Evolutionary conservation across 768 basidiomycete species (phyloP).

Genomic region (Lactifluus hygrophoroides): DNA sequence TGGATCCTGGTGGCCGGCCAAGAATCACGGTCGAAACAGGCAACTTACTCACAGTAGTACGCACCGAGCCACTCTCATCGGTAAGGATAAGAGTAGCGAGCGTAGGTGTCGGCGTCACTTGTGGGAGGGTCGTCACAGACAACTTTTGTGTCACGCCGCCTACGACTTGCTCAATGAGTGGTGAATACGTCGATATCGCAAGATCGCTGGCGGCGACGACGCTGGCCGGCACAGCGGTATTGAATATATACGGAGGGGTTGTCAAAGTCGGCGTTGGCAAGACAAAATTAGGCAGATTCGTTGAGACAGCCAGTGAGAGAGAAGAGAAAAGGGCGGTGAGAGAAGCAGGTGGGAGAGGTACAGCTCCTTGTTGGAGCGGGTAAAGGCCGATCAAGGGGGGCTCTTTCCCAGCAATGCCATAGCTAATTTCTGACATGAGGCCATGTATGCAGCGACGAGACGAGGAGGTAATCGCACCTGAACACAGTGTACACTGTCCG

Average conservation of each 20-base stretch:
- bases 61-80: conserved; percentile 41
- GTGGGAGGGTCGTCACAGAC: conserved; percentile 50
- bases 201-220: conserved; percentile 49
- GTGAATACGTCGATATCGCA: conserved; percentile 61
- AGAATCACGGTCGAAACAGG: conserved; percentile 42
- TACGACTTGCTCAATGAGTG: conserved; percentile 34
- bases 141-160: conserved; percentile 24
- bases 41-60: conserved; percentile 46
- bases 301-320: conserved; percentile 53
- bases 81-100: conserved; percentile 51
- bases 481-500: conserved; percentile 72
- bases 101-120: conserved; percentile 41
- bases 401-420: conserved; percentile 65
- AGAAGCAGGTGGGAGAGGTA: conserved; percentile 28
- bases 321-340: conserved; percentile 50
- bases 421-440: conserved; percentile 33
- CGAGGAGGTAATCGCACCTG: conserved; percentile 38
- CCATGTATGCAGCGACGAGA: not conserved
- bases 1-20: conserved; percentile 53
- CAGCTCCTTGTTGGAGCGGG: conserved; percentile 36
- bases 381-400: conserved; percentile 76
- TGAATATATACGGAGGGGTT: conserved; percentile 59
- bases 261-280: conserved; percentile 56
- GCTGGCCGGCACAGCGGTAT: conserved; percentile 44
- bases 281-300: conserved; percentile 64